Evolutionary conservation across 352 stramenopile genomes (phyloP), one percentile per base, ranked within the genome.

Genomic region (Phytophthora sansomeana): DNA sequence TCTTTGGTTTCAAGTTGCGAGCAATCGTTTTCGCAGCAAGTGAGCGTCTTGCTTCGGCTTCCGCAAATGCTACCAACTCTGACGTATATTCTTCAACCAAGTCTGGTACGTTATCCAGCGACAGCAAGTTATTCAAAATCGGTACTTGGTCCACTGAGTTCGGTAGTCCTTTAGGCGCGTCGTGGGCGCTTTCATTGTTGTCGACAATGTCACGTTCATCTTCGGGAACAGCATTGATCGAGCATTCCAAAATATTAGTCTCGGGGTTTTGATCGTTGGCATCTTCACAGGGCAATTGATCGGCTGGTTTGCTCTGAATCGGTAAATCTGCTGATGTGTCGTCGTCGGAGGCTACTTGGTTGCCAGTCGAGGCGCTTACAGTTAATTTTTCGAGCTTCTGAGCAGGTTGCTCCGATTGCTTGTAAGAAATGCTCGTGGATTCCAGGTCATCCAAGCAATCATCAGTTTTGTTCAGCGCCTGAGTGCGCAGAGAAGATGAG

Each of bases 1-100:
- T 21, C 41, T 52, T 66, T 4, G 47, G 53, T 24, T 50, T 16
- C 36, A 74, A 36, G 19, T 62, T 62, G 19, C 35, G 30, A 50
- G 24, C 26, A 50, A 74, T 66, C 21, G 6, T 50, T 42, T 61
- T 17, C 17, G 39, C 52, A 62, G 52, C 35, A 14, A n/a, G 17
- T 17, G 55, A 17, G 49, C 32, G 14, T 11, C 36, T 38, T 32
- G 19, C 36, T 58, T 21, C 16, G 32, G 19, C 19, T 49, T 14
- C 16, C 9, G 58, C 48, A n/a, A 35, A 2, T 28, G 24, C 36
- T 21, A 28, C n/a, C 21, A 58, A 16, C 9, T 48, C 44, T 3
- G 30, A 32, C 0, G 30, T 16, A 9, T 58, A 13, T 19, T 38
- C 24, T n/a, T 57, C 42, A 17, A 21, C n/a, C 3, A 8, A 6